Evolutionary conservation across 2,329 filamentous ascomycete genomes (phyloP), one percentile per base, ranked within the genome.

Genomic region (Zymoseptoria passerinii): DNA sequence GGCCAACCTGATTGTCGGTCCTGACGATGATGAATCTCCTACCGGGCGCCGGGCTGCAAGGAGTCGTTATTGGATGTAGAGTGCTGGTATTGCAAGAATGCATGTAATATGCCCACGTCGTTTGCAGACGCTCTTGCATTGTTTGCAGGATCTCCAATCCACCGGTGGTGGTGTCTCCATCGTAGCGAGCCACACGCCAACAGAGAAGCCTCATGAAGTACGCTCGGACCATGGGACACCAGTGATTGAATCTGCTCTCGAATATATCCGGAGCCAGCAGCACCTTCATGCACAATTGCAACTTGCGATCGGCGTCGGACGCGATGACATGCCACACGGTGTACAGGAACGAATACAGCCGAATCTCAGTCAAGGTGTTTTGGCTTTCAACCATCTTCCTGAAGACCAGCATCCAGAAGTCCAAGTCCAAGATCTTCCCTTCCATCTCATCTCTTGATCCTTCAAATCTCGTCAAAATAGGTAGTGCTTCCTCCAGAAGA

Each of bases 221-320:
- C 13, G 90, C 88, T 61, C 92, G 83, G 20, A 96, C 90, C 92
- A 96, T 95, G 0, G 92, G 90, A 68, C 90, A 95, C 91, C 92
- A 96, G 68, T 96, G 90, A 69, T 88, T 92, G 75, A 96, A 96
- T 61, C 90, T 85, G 61, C 83, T 84, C 68, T 89, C 84, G 71
- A 96, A 96, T 1, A 87, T 82, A 27, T 85, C 80, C 56, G 88
- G 85, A 6, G 85, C 81, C 10, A 96, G 76, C 48, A 96, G 75
- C 78, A 94, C 92, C 20, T 85, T 83, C 28, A 88, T 67, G 70
- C 89, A 95, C 18, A 95, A 71, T 13, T 80, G 76, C 58, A 82
- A 78, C 72, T 92, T 95, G 53, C 88, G 82, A 54, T 78, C 75
- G 1, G 85, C 80, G 56, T 89, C 82, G 35, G 81, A 79, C 9